phyloP scores from a whole-genome alignment of 1,284 basidiomycete genomes.

The Apiotrichum gamsii region DNA sequence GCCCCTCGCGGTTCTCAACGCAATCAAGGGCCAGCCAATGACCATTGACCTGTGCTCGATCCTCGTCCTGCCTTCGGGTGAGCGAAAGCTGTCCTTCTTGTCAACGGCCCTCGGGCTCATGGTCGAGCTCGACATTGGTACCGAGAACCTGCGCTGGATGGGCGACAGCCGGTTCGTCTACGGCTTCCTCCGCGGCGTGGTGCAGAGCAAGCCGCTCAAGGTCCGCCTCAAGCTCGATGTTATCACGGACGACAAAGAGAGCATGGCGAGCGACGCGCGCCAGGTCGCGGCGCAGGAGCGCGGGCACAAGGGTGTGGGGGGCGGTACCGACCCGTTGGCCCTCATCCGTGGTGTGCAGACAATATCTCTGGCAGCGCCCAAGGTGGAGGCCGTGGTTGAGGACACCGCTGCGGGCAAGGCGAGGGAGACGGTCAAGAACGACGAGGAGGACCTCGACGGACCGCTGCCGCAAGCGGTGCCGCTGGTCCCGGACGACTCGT shows the following conservation, averaged over 20 bases:
- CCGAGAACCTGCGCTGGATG: conserved; percentile 84
- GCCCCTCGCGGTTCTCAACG: conserved; percentile 68
- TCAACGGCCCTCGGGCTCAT: conserved; percentile 81
- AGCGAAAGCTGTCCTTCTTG: conserved; percentile 71
- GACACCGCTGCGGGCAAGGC: neutral
- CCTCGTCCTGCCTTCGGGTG: conserved; percentile 38
- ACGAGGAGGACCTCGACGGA: conserved; percentile 15
- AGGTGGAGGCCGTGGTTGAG: neutral
- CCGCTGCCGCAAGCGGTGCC: conserved; percentile 22
- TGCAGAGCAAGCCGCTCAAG: conserved; percentile 61
- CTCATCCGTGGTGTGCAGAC: conserved; percentile 12
- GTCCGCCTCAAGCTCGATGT: conserved; percentile 67
- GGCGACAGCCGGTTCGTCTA: conserved; percentile 85
- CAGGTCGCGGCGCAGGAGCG: conserved; percentile 17
- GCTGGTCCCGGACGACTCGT: conserved; percentile 36
- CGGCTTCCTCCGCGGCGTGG: conserved; percentile 70
- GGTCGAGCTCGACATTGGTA: conserved; percentile 80
- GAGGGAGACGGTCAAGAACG: neutral
- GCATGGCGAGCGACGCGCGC: conserved; percentile 54
- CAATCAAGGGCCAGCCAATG: conserved; percentile 76
- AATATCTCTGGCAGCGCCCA: too few relatives aligned
- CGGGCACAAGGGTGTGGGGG: conserved; percentile 11
- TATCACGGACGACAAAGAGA: conserved; percentile 63
- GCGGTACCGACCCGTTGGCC: conserved; percentile 8
- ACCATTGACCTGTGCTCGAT: conserved; percentile 76